Base-by-base conservation (phyloP, 1,139 yeast genomes). In the Diutina ranongensis region DNA sequence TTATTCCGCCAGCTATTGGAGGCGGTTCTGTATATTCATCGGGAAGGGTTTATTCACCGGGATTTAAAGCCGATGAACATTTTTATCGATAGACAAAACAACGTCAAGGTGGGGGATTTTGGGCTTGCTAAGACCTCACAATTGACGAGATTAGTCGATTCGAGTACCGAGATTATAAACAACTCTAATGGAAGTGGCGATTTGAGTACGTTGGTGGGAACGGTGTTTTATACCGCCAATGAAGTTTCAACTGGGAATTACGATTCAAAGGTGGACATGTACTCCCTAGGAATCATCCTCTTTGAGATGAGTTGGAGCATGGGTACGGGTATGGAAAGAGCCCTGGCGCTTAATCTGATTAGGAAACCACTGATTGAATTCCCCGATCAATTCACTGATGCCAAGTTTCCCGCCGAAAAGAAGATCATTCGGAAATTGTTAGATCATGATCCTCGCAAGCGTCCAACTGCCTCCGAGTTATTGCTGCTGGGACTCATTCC, bases 41-140 rank as follows among this genome's bases (percentile, higher is more conserved):
- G 87, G 1, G 94, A 87, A 59, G 97, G 97, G 0, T 86, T 89
- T 46, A 92, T 94, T 52, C 98, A 94, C 62, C 72, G 98, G 47
- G 99, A 94, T 60, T 71, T 94, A 55, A 94, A 94, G 59, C 98
- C 98, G 1, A 83, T 83, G 74, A 94, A 94, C 60, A 87, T 94
- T 60, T 94, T 94, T 66, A 89, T 94, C 54, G 98, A 92, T 60
- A 83, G 83, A 53, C 76, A 86, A 1, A 82, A 84, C 54, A 87
- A 89, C 58, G 80, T 92, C 47, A 94, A 94, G 59, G 85, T 94
- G 32, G 98, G 99, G 53, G 98, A 94, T 58, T 94, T 94, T 62
- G 99, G 98, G 0, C 71, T 94, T 48, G 99, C 98, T 0, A 89
- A 88, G 55, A 85, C 80, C 54, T 50, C 92, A 64, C 72, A 76